phyloP scores from a whole-genome alignment of 73 alveolate genomes.

The Symbiodinium pilosum region DNA sequence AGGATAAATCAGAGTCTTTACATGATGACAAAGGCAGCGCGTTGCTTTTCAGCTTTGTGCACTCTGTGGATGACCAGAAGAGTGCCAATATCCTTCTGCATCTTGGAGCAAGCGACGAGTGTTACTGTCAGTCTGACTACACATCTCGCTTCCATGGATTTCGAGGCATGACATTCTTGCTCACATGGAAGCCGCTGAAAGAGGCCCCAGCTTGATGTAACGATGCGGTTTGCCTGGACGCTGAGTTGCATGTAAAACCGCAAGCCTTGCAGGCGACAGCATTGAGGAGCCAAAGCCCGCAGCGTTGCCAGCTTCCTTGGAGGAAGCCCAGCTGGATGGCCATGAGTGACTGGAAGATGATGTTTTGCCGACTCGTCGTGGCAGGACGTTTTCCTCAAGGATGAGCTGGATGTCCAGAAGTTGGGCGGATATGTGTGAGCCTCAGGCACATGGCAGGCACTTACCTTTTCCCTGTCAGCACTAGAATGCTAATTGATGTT shows the following conservation, averaged over 20 bases:
- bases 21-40: not conserved
- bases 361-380: too few relatives aligned
- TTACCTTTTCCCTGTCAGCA: too few relatives aligned
- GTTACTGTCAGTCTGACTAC: too few relatives aligned
- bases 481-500: too few relatives aligned
- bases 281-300: constrained; percentile 39
- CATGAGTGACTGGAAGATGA: too few relatives aligned
- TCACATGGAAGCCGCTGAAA: constrained; percentile 46
- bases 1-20: not conserved
- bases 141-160: not conserved
- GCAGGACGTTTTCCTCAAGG: constrained; percentile 67
- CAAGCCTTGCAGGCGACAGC: constrained; percentile 63
- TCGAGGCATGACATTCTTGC: constrained; percentile 71
- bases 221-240: too few relatives aligned
- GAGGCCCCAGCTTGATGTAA: not conserved
- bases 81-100: constrained; percentile 82
- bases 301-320: constrained; percentile 85
- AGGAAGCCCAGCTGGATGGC: too few relatives aligned
- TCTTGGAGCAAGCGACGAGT: not conserved
- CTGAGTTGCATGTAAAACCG: too few relatives aligned
- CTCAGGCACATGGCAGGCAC: not conserved
- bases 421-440: constrained; percentile 42
- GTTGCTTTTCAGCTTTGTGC: constrained; percentile 79
- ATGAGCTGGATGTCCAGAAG: constrained; percentile 75
- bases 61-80: constrained; percentile 82